phyloP scores from a whole-genome alignment of 345 rosid genomes.

The Arabidopsis thaliana region TAIR10.1 NC_003070.9:26067501-26068000 shows the following conservation, averaged over 20 bases:
- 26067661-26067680: not conserved
- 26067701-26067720: slow-evolving; percentile 90
- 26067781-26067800: slow-evolving; percentile 94
- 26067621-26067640: slow-evolving; percentile 53
- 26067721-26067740: slow-evolving; percentile 91
- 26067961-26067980: slow-evolving; percentile 19
- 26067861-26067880: slow-evolving; percentile 5
- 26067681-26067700: slow-evolving; percentile 30
- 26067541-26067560: slow-evolving; percentile 85
- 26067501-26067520: slow-evolving; percentile 33
- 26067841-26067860: slow-evolving; percentile 3
- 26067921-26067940: slow-evolving; percentile 22
- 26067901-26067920: slow-evolving; percentile 5
- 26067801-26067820: slow-evolving; percentile 51
- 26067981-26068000: slow-evolving; percentile 18
- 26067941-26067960: not conserved
- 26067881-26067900: slow-evolving; percentile 9
- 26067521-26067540: slow-evolving; percentile 44
- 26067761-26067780: slow-evolving; percentile 80
- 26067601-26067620: slow-evolving; percentile 98
- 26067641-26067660: slow-evolving; percentile 16
- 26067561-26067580: slow-evolving; percentile 89
- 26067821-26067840: slow-evolving; percentile 15
- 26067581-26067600: slow-evolving; percentile 98
- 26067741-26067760: slow-evolving; percentile 83